Evolutionary conservation across 1,284 basidiomycete species (phyloP).

Genomic region (Malassezia cuniculi): DNA sequence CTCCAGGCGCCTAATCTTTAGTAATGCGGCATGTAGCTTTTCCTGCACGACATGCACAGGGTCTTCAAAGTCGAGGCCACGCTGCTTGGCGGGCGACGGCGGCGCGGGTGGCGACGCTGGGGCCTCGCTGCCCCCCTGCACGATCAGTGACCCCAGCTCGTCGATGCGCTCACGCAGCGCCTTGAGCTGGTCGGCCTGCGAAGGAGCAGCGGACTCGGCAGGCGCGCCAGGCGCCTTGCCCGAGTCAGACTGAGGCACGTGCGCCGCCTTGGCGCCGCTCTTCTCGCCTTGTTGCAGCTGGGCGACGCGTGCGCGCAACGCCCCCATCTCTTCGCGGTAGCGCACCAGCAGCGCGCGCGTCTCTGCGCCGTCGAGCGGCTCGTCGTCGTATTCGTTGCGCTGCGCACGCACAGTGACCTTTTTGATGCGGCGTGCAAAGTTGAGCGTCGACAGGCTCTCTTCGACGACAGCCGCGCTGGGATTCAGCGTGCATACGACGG

Average conservation of each 20-base stretch:
- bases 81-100: constrained; percentile 21
- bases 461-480: constrained; percentile 50
- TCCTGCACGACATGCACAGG: constrained; percentile 30
- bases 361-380: constrained; percentile 14
- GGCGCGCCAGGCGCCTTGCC: neutral
- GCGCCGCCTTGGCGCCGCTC: neutral
- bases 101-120: neutral
- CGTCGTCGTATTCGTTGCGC: constrained; percentile 65
- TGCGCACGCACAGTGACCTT: constrained; percentile 65
- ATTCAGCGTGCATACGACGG: constrained; percentile 79
- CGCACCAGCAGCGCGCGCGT: constrained; percentile 31
- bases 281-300: constrained; percentile 13
- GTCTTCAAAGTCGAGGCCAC: constrained; percentile 22
- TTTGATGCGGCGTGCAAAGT: constrained; percentile 79
- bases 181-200: constrained; percentile 16
- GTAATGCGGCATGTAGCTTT: constrained; percentile 30
- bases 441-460: constrained; percentile 69
- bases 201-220: too few relatives aligned
- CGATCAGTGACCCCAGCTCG: constrained; percentile 28
- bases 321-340: constrained; percentile 33
- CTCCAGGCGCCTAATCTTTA: constrained; percentile 18
- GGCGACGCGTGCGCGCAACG: constrained; percentile 25
- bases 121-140: constrained; percentile 21
- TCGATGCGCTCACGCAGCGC: constrained; percentile 31
- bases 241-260: neutral